Conservation (phyloP, 768 basidiomycete species). For the Pisolithus tinctorius region DNA sequence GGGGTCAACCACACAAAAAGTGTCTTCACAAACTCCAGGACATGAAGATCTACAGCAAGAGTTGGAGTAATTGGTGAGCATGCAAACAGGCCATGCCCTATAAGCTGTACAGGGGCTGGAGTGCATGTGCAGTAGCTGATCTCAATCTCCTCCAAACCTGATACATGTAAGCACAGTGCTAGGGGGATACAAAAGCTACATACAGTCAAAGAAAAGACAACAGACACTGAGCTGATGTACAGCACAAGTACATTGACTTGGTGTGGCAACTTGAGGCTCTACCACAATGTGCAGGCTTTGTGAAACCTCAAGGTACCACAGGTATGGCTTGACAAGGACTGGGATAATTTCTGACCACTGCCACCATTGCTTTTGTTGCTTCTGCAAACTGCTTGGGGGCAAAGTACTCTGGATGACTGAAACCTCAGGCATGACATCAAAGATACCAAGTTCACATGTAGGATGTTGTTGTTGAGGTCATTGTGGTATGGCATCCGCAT, state of each 20-base stretch:
- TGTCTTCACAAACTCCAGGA: conserved; percentile 22
- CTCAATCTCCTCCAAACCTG: conserved; percentile 4
- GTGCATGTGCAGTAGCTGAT: conserved; percentile 9
- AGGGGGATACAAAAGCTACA: background rate
- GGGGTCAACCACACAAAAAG: conserved; percentile 9
- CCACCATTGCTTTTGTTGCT: background rate
- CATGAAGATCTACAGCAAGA: conserved; percentile 24
- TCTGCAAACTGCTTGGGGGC: background rate
- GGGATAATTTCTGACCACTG: background rate
- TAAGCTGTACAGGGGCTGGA: conserved; percentile 16
- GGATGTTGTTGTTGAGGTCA: no score
- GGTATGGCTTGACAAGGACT: background rate
- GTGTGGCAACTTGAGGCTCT: background rate
- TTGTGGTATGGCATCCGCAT: background rate
- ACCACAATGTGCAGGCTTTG: background rate
- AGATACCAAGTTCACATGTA: no score
- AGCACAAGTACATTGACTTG: background rate
- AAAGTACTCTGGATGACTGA: no score
- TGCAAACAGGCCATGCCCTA: conserved; percentile 21
- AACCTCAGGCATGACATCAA: background rate
- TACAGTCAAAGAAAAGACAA: background rate
- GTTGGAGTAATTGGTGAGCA: conserved; percentile 23
- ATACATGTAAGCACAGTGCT: background rate
- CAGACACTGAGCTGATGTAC: background rate
- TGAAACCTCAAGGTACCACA: background rate